phyloP scores from a whole-genome alignment of 2,329 filamentous ascomycete species.

The Pseudonectria foliicola region DNA sequence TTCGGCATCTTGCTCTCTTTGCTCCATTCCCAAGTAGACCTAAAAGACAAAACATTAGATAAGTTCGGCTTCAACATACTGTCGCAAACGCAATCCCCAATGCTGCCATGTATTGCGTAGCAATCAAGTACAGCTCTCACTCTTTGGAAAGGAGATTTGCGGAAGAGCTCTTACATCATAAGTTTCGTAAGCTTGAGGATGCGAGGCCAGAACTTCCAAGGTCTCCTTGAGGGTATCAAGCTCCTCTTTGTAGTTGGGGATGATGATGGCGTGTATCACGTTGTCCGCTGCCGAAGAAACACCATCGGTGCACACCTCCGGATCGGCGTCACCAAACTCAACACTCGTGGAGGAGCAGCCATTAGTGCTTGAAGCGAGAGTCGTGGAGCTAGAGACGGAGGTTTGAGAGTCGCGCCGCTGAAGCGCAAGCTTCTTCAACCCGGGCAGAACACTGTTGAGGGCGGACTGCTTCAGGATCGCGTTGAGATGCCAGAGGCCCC shows the following conservation, averaged over 20 bases:
- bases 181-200: slow-evolving; percentile 53
- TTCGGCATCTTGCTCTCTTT: slow-evolving; percentile 54
- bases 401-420: slow-evolving; percentile 46
- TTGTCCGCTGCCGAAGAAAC: slow-evolving; percentile 34
- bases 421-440: slow-evolving; percentile 38
- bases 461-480: slow-evolving; percentile 39
- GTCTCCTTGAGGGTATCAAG: slow-evolving; percentile 61
- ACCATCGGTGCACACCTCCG: slow-evolving; percentile 38
- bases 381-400: slow-evolving; percentile 51
- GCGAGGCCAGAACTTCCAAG: slow-evolving; percentile 59
- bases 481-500: slow-evolving; percentile 53
- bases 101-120: too few relatives aligned
- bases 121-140: too few relatives aligned
- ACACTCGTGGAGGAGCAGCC: slow-evolving; percentile 41
- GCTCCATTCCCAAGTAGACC: slow-evolving; percentile 68
- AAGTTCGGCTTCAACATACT: background rate
- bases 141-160: too few relatives aligned
- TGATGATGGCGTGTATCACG: slow-evolving; percentile 58
- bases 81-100: background rate
- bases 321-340: slow-evolving; percentile 45
- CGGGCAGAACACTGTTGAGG: slow-evolving; percentile 37
- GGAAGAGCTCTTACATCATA: slow-evolving; percentile 74
- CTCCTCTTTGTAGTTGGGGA: slow-evolving; percentile 71
- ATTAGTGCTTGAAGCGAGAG: slow-evolving; percentile 37
- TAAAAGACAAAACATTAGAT: slow-evolving; percentile 24